Percentiles rank a stretch among this genome's conserved stretches.
phyloP scores from a whole-genome alignment of 78 protist species.

The Speleostelium caveatum region DNA sequence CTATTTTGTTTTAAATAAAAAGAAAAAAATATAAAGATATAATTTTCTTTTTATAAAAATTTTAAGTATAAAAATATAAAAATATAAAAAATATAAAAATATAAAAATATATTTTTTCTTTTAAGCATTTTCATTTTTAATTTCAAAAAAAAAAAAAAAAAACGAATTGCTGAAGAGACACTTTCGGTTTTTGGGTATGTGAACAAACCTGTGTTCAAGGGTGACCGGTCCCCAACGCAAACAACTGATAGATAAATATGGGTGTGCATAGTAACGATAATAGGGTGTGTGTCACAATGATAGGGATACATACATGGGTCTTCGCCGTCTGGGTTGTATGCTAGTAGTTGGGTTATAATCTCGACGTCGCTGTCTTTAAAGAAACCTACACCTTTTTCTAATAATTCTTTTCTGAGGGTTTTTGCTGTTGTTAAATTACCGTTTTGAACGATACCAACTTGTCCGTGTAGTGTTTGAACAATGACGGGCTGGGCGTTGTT shows the following conservation, averaged over 20 bases:
- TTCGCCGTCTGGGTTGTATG: conserved; percentile 40
- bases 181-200: not conserved
- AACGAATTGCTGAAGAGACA: not conserved
- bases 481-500: conserved; percentile 78
- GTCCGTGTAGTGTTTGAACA: conserved; percentile 74
- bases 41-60: no score
- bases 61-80: no score
- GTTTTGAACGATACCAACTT: conserved; percentile 75
- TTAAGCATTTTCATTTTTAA: not conserved
- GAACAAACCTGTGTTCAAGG: no score
- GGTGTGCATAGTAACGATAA: no score
- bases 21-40: no score
- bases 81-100: no score
- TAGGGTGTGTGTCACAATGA: no score
- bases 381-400: conserved; percentile 77
- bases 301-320: conserved; percentile 7
- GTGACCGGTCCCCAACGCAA: no score
- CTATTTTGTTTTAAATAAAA: no score
- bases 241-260: no score
- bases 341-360: conserved; percentile 55
- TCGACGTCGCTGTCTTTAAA: conserved; percentile 74
- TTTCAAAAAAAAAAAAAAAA: not conserved
- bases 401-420: conserved; percentile 57
- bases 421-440: conserved; percentile 74
- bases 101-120: no score